A percentile compares a stretch with the other conserved stretches of the same genome.
These are phyloP conservation scores for Leccinum fallax DNA, from an alignment of 1,284 basidiomycete species.

Conservation along the genomic window DNA sequence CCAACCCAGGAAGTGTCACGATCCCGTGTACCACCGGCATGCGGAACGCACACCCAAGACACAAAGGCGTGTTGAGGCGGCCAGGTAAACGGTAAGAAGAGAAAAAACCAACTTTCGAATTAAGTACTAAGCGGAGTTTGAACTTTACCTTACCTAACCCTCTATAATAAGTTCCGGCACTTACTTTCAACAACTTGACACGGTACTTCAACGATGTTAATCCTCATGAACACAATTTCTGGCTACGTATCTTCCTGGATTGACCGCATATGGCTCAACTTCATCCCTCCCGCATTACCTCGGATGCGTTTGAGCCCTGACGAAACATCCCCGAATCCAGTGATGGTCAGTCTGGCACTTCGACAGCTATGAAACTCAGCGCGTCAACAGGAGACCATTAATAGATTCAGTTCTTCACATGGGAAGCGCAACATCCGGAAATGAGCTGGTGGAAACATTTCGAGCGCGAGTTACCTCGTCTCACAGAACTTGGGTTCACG, in stretches of 20 bases:
- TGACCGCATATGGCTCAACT: conserved; percentile 26
- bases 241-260: conserved; percentile 20
- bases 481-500: conserved; percentile 82
- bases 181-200: too few species aligned
- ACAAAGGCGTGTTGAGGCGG: conserved; percentile 48
- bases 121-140: conserved; percentile 27
- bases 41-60: conserved; percentile 59
- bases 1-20: conserved; percentile 48
- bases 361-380: background rate
- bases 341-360: conserved; percentile 56
- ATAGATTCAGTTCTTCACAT: conserved; percentile 84
- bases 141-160: conserved; percentile 2
- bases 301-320: conserved; percentile 61
- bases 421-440: conserved; percentile 61
- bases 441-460: conserved; percentile 88
- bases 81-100: conserved; percentile 38
- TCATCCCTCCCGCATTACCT: conserved; percentile 45
- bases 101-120: conserved; percentile 2
- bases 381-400: conserved; percentile 1
- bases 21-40: conserved; percentile 47
- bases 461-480: conserved; percentile 64
- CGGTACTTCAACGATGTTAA: background rate
- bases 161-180: background rate
- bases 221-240: conserved; percentile 3
- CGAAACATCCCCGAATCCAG: conserved; percentile 48